Base-by-base conservation (phyloP, 176 grass and related monocot species). In the Oryza meridionalis region DNA sequence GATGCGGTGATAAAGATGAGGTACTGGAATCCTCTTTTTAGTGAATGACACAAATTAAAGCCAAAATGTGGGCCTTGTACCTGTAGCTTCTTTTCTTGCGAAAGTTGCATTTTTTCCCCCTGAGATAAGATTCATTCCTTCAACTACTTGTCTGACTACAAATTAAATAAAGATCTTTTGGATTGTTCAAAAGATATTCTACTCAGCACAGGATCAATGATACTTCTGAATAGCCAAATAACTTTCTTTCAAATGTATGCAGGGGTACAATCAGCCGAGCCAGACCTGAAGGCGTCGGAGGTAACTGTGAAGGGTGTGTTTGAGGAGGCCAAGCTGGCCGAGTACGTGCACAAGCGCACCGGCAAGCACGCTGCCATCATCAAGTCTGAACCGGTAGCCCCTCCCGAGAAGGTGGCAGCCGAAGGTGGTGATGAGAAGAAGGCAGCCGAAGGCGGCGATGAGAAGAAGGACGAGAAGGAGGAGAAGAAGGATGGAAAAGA, bases 261-360 rank as follows among this genome's bases (percentile, higher is more conserved):
- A 99, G 96, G 93, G 46, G 96, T 99, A 25, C 89, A 99, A 65
- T 79, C 86, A 9, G 96, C 77, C 0, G 91, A 95, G 17, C 73
- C 91, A 1, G 88, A 92, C 59, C 12, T 96, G 78, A 90, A 88
- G 42, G 91, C 77, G 0, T 92, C 93, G 10, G 72, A 96, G 42
- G 91, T 99, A 58, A 96, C 73, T 1, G 93, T 99, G 80, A 99
- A 84, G 70, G 89, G 96, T 4, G 72, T 92, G 67, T 94, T 96
- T 63, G 91, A 93, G 50, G 81, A 89, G 40, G 25, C 63, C 16
- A 88, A 87, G 81, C 88, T 99, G 16, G 91, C 91, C 8, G 72
- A 87, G 84, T 88, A 96, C 80, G 77, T 99, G 65, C 90, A 99
- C 89, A 92, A 89, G 91, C 84, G 77, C 77, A 94, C 91, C n/a